Evolutionary conservation across 2,329 filamentous ascomycete species (phyloP).

Genomic region (Phyllosticta capitalensis): DNA sequence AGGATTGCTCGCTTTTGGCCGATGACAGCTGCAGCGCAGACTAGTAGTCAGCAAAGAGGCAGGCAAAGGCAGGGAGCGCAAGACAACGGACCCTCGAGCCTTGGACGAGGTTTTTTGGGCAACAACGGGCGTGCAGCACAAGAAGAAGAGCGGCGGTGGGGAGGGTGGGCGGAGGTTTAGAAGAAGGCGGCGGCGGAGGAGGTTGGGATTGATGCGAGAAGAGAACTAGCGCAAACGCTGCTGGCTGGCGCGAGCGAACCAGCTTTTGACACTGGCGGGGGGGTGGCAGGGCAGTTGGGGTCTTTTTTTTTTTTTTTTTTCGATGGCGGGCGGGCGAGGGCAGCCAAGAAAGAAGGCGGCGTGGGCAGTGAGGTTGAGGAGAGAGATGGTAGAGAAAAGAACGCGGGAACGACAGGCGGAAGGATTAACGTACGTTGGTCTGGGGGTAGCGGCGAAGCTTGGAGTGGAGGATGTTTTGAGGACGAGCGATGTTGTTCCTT

Average conservation of each 20-base stretch:
- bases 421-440: not conserved
- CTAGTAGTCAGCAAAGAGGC: not conserved
- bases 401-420: not conserved
- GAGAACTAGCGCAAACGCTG: constrained; percentile 22
- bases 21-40: not conserved
- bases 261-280: constrained; percentile 18
- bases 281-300: not conserved
- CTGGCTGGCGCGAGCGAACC: constrained; percentile 18
- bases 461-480: not conserved
- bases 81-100: constrained; percentile 14
- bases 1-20: not conserved
- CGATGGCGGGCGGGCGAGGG: not conserved
- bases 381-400: not conserved
- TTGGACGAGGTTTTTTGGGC: not conserved
- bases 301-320: not conserved
- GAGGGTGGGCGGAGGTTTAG: constrained; percentile 14
- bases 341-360: not conserved
- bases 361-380: not conserved
- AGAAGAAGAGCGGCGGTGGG: constrained; percentile 25
- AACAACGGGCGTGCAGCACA: constrained; percentile 13
- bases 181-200: constrained; percentile 23
- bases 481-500: not conserved
- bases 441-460: not conserved
- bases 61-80: not conserved
- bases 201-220: constrained; percentile 30